Base-by-base conservation (phyloP, 768 basidiomycete genomes). In the Solioccasus polychromus region DNA sequence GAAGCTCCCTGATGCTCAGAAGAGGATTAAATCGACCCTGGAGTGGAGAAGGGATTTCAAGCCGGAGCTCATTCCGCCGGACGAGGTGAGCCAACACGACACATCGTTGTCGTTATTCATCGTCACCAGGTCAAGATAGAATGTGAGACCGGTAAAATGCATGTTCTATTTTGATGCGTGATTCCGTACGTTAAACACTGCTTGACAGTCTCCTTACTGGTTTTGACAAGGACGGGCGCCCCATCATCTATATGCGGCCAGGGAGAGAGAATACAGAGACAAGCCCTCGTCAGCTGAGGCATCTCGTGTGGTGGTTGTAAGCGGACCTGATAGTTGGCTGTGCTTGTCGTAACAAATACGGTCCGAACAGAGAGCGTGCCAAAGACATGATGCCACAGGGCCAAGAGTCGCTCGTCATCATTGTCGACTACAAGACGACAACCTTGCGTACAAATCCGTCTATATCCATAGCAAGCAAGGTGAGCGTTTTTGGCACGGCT, bases 111-210 rank as follows among this genome's bases (percentile, higher is more conserved):
- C 41, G 35, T 28, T 35, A 15, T 19, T 29, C 29, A 28, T 44
- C 5, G 26, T 18, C 25, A 10, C n/a, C 37, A 73, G 71, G 81
- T 88, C 52, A 80, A 78, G 55, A 76, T 85, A 26, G 91, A 92
- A 63, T 80, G 83, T 40, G 80, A 88, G 67, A 88, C 87, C 0
- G 91, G 90, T 14, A 94, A 94, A 68, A 92, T 94, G 91, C 91
- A 54, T 42, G 82, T 64, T 26, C 23, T 20, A 8, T 32, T 31
- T 35, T 28, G 20, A 48, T 18, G 15, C 15, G 9, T 26, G 36
- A 6, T 15, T 5, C n/a, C 14, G n/a, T 31, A 8, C 30, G 30
- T 9, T 12, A 5, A 9, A 15, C 30, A 34, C 17, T 34, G 32
- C 7, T 34, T 34, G 32, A 22, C 15, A 92, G 90, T 35, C 76